Conservation (phyloP, 352 stramenopile species). For the Pythium monospermum region DNA sequence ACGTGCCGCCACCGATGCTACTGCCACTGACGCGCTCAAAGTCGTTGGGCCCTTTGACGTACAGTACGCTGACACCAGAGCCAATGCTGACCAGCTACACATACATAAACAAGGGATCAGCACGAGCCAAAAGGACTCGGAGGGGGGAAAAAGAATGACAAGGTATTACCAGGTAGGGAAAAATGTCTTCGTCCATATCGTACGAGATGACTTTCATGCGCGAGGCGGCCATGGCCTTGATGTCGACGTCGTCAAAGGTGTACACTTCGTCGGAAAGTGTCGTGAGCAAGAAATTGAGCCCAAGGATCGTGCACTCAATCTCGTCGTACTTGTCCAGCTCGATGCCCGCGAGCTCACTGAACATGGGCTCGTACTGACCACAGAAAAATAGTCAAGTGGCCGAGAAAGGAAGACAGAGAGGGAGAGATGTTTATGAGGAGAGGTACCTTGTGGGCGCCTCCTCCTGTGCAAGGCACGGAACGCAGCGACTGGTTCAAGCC, state of each 20-base stretch:
- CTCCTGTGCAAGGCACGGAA: slow-evolving; percentile 72
- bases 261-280: slow-evolving; percentile 97
- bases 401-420: background rate
- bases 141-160: no score
- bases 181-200: slow-evolving; percentile 74
- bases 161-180: slow-evolving; percentile 82
- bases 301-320: slow-evolving; percentile 95
- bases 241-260: slow-evolving; percentile 93
- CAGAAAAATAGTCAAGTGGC: background rate
- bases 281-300: slow-evolving; percentile 96
- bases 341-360: slow-evolving; percentile 77
- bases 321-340: slow-evolving; percentile 88
- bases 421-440: no score
- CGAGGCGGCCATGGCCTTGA: slow-evolving; percentile 66
- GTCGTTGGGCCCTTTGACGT: slow-evolving; percentile 90
- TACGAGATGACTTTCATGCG: slow-evolving; percentile 76
- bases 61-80: slow-evolving; percentile 96
- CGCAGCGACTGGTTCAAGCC: slow-evolving; percentile 80
- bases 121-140: no score
- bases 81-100: slow-evolving; percentile 95
- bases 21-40: slow-evolving; percentile 98
- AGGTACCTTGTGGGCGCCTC: slow-evolving; percentile 80
- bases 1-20: slow-evolving; percentile 98
- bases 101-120: no score
- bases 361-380: slow-evolving; percentile 56